A percentile compares a stretch with the other conserved stretches of the same genome.
Conservation (phyloP, 2,329 filamentous ascomycete genomes). For the Pleomassaria siparia region DNA sequence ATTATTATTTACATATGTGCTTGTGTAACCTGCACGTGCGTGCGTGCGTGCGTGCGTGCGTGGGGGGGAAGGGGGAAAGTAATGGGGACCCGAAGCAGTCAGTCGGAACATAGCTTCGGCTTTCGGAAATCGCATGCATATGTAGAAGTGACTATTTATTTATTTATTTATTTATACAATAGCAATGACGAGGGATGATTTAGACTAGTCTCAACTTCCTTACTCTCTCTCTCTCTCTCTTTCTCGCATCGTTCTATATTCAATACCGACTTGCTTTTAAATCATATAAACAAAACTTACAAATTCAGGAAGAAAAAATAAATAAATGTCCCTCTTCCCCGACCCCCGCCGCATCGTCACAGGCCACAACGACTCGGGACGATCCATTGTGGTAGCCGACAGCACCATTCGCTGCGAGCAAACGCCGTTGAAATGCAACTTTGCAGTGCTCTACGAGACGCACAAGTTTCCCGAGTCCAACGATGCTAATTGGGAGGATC, state of each 20-base stretch:
- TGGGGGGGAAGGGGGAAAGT: not conserved
- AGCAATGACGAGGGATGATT: too few species aligned
- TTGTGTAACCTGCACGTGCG: not conserved
- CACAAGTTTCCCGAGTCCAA: not conserved
- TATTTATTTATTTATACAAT: too few species aligned
- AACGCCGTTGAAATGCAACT: not conserved
- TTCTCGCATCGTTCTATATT: too few species aligned
- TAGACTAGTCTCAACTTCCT: not conserved
- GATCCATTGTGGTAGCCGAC: not conserved
- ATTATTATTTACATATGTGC: not conserved
- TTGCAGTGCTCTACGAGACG: not conserved
- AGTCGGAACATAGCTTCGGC: not conserved
- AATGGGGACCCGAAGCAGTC: not conserved
- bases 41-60: not conserved
- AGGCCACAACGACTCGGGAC: not conserved
- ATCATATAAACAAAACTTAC: too few species aligned
- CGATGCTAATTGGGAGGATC: not conserved
- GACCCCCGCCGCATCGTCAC: constrained; percentile 2
- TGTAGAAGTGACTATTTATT: not conserved
- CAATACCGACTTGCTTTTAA: too few species aligned
- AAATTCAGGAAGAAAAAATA: too few species aligned
- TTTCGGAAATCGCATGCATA: not conserved
- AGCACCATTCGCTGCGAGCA: not conserved
- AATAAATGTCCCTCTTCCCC: not conserved
- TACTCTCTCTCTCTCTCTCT: too few species aligned